Percentiles rank a stretch among this genome's conserved stretches.
Conservation (phyloP, 441 rosid genomes). For the Bocquillonia castaneifolia region DNA sequence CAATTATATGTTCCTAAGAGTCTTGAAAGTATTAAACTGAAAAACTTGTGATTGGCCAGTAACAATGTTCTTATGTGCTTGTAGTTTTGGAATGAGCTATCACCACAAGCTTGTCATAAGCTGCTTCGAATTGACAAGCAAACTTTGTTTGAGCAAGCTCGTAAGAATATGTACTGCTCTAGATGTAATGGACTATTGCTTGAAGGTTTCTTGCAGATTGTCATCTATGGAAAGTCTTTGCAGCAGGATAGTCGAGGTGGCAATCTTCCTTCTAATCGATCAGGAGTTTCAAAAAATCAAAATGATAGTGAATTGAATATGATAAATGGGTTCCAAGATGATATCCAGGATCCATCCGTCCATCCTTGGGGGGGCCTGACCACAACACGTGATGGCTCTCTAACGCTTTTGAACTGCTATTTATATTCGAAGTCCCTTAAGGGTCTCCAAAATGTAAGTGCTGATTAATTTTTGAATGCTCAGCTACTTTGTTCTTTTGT, state of each 20-base stretch:
- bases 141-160: constrained; percentile 83
- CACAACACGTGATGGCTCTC: constrained; percentile 67
- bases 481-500: constrained; percentile 8
- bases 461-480: constrained; percentile 5
- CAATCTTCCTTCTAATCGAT: constrained; percentile 31
- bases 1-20: constrained; percentile 1
- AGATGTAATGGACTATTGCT: constrained; percentile 88
- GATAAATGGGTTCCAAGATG: constrained; percentile 45
- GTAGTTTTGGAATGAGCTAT: constrained; percentile 79
- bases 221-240: constrained; percentile 74
- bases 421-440: constrained; percentile 59
- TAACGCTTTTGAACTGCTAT: constrained; percentile 80
- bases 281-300: constrained; percentile 38
- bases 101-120: constrained; percentile 57
- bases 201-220: constrained; percentile 83
- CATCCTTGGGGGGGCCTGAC: constrained; percentile 95
- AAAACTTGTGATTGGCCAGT: neutral
- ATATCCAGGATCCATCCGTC: constrained; percentile 71
- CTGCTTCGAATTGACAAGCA: constrained; percentile 82
- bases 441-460: constrained; percentile 72
- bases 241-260: constrained; percentile 49
- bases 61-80: constrained; percentile 14
- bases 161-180: constrained; percentile 87
- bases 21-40: neutral
- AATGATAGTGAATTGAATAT: constrained; percentile 34